Percentiles rank a stretch among this genome's conserved stretches.
Conservation (phyloP, 345 rosid genomes). For the Arabis hirsuta region DNA sequence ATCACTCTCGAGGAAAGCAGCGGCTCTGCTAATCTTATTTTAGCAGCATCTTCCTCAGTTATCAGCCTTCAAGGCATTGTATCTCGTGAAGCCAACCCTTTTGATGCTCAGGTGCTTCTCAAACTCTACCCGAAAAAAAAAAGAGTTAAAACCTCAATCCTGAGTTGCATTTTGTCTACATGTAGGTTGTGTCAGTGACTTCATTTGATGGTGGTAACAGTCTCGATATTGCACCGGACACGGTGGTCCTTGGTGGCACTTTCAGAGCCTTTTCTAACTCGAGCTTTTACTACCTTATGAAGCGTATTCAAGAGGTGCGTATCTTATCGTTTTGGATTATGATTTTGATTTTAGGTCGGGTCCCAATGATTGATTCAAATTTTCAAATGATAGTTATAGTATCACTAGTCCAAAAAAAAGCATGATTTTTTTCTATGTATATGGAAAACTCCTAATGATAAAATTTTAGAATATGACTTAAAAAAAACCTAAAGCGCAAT, state of each 20-base stretch:
- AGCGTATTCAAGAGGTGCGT: slow-evolving; percentile 70
- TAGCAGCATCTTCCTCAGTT: slow-evolving; percentile 79
- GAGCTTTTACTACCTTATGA: slow-evolving; percentile 68
- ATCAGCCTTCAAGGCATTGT: slow-evolving; percentile 86
- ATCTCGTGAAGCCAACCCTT: slow-evolving; percentile 86
- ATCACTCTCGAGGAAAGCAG: slow-evolving; percentile 47
- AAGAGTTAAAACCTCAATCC: background rate
- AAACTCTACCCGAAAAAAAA: background rate
- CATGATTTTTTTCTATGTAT: no score
- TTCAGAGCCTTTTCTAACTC: slow-evolving; percentile 81
- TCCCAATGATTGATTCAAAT: no score
- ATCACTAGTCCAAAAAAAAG: no score
- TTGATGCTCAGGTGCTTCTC: slow-evolving; percentile 69
- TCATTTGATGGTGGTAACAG: slow-evolving; percentile 64
- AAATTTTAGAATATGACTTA: no score
- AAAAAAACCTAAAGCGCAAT: no score
- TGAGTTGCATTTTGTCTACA: background rate
- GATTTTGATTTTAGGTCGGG: background rate
- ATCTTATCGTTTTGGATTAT: background rate
- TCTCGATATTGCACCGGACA: slow-evolving; percentile 54
- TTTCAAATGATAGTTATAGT: background rate
- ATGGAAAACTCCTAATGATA: no score
- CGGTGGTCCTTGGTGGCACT: slow-evolving; percentile 73
- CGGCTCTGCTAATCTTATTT: slow-evolving; percentile 50
- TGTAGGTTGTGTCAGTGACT: slow-evolving; percentile 85